Evolutionary conservation across 2,329 filamentous ascomycete species (phyloP), one percentile per base, ranked within the genome.

Genomic region (Macrophomina phaseolina): DNA sequence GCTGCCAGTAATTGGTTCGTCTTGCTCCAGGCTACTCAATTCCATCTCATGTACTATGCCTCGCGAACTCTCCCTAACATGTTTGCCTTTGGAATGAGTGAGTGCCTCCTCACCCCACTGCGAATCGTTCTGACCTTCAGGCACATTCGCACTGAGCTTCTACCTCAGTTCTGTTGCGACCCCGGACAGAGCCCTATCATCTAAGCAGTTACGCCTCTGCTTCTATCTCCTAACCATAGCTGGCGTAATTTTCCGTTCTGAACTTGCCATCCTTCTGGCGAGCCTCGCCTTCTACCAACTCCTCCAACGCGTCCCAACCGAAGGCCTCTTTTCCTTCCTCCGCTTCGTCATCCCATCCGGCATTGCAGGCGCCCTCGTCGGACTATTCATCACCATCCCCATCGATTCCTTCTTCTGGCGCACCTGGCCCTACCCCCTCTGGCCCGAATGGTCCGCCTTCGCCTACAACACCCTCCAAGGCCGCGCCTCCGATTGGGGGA

Each of bases 371-470:
- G 86, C 89, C 16, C 45, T 85, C n/a, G 80, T 90, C 52, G 90
- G 91, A 1, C 84, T 98, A 1, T 70, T 82, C 12, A 80, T 90
- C 42, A 93, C 93, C 0, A 83, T 97, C 14, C 85, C 88, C 1
- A 78, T 97, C 40, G 95, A 99, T 83, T 94, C 92, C 1, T 94
- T 93, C 81, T 97, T 98, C 81, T 99, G 94, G 95, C 93, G 94
- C 74, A 78, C 80, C 7, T 87, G 86, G 1, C 65, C 65, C 3
- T 18, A 36, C 23, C 81, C 82, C 0, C 80, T 97, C 36, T 99
- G 95, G 95, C 94, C 95, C 0, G 95, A 99, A 78, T 87, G 96
- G 68, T 88, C 87, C 71, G 93, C 89, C 2, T 98, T 99, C 81
- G 89, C 91, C 78, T 98, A 91, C 84, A 99, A 99, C 78, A 93